Conservation (phyloP, 108 stramenopile species). For the Cyclotella baltica region DNA sequence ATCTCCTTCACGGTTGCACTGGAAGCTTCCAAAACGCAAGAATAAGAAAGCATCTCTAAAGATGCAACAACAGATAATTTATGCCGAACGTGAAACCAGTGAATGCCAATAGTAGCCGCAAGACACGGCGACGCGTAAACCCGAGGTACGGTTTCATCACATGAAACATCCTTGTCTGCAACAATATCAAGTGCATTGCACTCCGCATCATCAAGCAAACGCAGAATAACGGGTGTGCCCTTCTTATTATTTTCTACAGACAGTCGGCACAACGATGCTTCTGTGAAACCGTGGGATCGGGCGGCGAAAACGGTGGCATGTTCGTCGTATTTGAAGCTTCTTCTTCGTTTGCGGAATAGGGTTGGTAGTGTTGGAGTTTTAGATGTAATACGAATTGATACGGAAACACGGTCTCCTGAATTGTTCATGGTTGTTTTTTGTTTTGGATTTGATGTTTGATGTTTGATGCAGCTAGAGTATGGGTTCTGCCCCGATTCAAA, state of each 20-base stretch:
- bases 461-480: no score
- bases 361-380: background rate
- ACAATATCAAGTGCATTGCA: background rate
- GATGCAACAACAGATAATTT: background rate
- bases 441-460: background rate
- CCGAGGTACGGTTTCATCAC: constrained; percentile 8
- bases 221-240: constrained; percentile 3
- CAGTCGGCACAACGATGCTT: background rate
- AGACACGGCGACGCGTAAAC: constrained; percentile 45
- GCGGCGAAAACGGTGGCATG: constrained; percentile 25
- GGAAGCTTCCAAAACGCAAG: constrained; percentile 20
- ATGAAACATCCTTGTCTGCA: background rate
- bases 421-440: background rate
- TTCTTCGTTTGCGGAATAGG: constrained; percentile 9
- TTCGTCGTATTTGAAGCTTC: constrained; percentile 32
- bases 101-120: constrained; percentile 48
- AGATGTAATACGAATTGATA: background rate
- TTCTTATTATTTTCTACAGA: background rate
- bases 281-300: background rate
- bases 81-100: constrained; percentile 21
- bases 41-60: constrained; percentile 2
- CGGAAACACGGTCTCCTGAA: background rate
- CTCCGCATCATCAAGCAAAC: background rate
- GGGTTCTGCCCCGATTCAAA: no score
- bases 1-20: constrained; percentile 44